These are phyloP conservation scores for Ensete ventricosum DNA, from an alignment of 176 grass and related monocot species.

Conservation along the genomic window DNA sequence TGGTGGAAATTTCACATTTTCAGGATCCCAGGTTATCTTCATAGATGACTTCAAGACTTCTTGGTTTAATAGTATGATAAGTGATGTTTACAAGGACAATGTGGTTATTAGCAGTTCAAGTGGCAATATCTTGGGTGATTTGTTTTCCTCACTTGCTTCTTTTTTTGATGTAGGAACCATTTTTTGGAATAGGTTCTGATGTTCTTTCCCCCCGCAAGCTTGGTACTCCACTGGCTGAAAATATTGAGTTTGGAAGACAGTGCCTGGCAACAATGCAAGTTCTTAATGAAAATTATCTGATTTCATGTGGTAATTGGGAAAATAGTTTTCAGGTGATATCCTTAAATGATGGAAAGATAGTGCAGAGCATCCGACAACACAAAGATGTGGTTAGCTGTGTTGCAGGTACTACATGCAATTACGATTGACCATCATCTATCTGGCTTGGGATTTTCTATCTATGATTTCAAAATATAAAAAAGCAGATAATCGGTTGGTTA, in stretches of 20 bases:
- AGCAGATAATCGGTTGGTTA: too few relatives aligned
- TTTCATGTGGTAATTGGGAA: slow-evolving; percentile 95
- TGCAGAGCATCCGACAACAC: slow-evolving; percentile 90
- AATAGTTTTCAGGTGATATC: slow-evolving; percentile 98
- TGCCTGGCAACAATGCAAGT: slow-evolving; percentile 72
- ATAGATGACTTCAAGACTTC: not conserved
- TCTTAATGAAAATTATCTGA: slow-evolving; percentile 80
- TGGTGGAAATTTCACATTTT: slow-evolving; percentile 96
- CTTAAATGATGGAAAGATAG: slow-evolving; percentile 78
- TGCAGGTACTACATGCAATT: slow-evolving; percentile 39
- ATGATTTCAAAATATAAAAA: too few relatives aligned
- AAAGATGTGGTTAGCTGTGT: slow-evolving; percentile 98
- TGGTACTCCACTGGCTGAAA: slow-evolving; percentile 72
- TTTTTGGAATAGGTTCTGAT: slow-evolving; percentile 96
- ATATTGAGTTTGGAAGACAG: slow-evolving; percentile 81
- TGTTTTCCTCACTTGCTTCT: not conserved
- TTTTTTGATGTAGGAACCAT: slow-evolving; percentile 61
- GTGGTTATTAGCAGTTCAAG: not conserved
- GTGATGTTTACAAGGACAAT: not conserved
- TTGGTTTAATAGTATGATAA: not conserved
- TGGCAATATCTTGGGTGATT: not conserved
- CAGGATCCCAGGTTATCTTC: slow-evolving; percentile 74
- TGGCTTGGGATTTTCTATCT: too few relatives aligned
- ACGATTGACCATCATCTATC: too few relatives aligned
- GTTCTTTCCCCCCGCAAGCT: slow-evolving; percentile 76